These are phyloP conservation scores for Pyrenophora graminea DNA, from an alignment of 2,329 filamentous ascomycete genomes.

Conservation along the genomic window DNA sequence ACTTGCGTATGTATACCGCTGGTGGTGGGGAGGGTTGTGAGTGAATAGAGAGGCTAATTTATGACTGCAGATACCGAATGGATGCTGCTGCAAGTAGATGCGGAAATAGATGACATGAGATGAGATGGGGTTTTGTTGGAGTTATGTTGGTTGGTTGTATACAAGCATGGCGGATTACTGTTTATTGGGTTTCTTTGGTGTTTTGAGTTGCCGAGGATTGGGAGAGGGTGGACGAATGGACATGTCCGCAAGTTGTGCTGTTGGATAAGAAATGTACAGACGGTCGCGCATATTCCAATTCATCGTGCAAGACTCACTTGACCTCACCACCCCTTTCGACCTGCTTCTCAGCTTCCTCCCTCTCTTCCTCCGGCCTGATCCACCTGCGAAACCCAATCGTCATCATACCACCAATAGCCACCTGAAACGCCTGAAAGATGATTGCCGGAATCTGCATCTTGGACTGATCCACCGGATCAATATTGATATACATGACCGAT, in stretches of 20 bases:
- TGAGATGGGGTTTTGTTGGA: no score
- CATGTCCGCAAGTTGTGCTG: no score
- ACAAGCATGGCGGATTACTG: background rate
- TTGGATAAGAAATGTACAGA: no score
- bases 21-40: background rate
- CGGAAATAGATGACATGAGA: background rate
- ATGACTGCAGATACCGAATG: slow-evolving; percentile 27
- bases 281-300: background rate
- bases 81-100: slow-evolving; percentile 33
- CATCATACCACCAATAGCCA: slow-evolving; percentile 48
- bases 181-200: no score
- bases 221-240: no score
- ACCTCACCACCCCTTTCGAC: slow-evolving; percentile 8
- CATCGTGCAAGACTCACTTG: background rate
- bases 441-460: slow-evolving; percentile 68
- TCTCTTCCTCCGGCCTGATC: slow-evolving; percentile 61
- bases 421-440: slow-evolving; percentile 57
- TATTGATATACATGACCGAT: slow-evolving; percentile 67
- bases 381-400: slow-evolving; percentile 50
- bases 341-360: slow-evolving; percentile 31
- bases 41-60: background rate
- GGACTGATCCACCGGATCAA: slow-evolving; percentile 59
- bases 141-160: background rate
- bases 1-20: slow-evolving; percentile 28
- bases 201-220: no score